Percentiles rank a stretch among this genome's conserved stretches.
Conservation (phyloP, 768 basidiomycete genomes). For the button mushroom (Agaricus bisporus) region DNA sequence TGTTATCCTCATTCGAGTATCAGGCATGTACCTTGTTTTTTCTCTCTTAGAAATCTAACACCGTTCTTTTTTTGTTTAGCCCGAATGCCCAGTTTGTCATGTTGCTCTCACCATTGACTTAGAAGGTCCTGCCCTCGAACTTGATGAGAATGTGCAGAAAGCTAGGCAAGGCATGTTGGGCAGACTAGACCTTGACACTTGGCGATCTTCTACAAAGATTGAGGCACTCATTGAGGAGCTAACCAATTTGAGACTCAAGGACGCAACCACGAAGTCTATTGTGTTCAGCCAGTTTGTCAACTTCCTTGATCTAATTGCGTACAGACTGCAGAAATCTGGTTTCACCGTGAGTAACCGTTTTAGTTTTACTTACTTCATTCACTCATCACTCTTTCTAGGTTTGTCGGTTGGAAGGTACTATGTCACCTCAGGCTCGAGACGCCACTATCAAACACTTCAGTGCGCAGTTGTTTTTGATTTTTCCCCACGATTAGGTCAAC, state of each 20-base stretch:
- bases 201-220: constrained; percentile 96
- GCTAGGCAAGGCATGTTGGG: constrained; percentile 90
- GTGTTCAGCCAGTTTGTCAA: constrained; percentile 97
- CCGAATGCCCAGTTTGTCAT: constrained; percentile 93
- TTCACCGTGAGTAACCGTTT: constrained; percentile 59
- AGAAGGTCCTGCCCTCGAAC: constrained; percentile 87
- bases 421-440: constrained; percentile 95
- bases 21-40: constrained; percentile 36
- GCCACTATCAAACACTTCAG: constrained; percentile 94
- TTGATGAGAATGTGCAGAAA: constrained; percentile 49
- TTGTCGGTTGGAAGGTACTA: constrained; percentile 92
- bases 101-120: constrained; percentile 89
- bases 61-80: constrained; percentile 34
- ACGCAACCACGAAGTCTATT: constrained; percentile 91
- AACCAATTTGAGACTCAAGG: constrained; percentile 72
- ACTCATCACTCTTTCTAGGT: constrained; percentile 39
- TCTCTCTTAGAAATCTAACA: background rate
- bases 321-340: constrained; percentile 84
- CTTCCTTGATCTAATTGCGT: constrained; percentile 91
- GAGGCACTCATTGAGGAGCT: constrained; percentile 95
- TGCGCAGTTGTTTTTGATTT: constrained; percentile 29
- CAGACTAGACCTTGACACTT: constrained; percentile 79
- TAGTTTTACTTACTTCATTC: background rate
- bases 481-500: background rate
- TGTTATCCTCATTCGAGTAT: constrained; percentile 66